Evolutionary conservation across 2,329 filamentous ascomycete genomes (phyloP).

Genomic region (Sporothrix mexicana): DNA sequence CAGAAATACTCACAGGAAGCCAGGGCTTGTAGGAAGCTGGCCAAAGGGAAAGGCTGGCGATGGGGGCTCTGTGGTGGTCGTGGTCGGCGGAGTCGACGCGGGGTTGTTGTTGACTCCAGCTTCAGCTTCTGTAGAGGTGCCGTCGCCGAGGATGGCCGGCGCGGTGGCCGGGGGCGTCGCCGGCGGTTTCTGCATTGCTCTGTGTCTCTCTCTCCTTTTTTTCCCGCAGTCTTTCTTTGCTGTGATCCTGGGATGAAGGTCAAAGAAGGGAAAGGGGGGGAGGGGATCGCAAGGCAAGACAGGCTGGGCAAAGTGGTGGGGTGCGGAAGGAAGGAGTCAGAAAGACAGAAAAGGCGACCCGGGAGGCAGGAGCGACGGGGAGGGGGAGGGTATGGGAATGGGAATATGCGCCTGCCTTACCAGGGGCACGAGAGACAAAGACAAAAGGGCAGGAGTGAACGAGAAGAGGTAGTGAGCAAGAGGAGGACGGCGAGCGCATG

Average conservation of each 20-base stretch:
- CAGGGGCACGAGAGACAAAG: neutral
- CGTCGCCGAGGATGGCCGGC: neutral
- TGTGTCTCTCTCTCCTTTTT: neutral
- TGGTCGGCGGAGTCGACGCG: slow-evolving; percentile 17
- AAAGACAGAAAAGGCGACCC: neutral
- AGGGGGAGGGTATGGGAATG: neutral
- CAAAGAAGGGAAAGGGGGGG: neutral
- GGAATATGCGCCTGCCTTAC: slow-evolving; percentile 24
- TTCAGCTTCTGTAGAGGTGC: neutral
- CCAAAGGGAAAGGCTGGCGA: slow-evolving; percentile 6
- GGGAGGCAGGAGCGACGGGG: neutral
- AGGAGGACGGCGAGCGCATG: neutral
- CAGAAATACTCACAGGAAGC: slow-evolving; percentile 13
- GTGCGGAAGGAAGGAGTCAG: neutral
- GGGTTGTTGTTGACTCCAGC: slow-evolving; percentile 21
- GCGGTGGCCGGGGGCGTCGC: slow-evolving; percentile 20
- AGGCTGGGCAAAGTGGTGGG: neutral
- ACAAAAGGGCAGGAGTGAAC: neutral
- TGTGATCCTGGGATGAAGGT: neutral
- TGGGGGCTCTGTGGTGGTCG: slow-evolving; percentile 5
- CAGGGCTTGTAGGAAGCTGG: slow-evolving; percentile 21
- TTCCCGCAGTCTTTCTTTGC: neutral
- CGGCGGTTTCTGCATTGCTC: slow-evolving; percentile 21
- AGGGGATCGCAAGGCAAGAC: neutral
- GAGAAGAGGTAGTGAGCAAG: neutral